Conservation (phyloP, 2,329 filamentous ascomycete genomes). For the Conoideocrella luteorostrata region DNA sequence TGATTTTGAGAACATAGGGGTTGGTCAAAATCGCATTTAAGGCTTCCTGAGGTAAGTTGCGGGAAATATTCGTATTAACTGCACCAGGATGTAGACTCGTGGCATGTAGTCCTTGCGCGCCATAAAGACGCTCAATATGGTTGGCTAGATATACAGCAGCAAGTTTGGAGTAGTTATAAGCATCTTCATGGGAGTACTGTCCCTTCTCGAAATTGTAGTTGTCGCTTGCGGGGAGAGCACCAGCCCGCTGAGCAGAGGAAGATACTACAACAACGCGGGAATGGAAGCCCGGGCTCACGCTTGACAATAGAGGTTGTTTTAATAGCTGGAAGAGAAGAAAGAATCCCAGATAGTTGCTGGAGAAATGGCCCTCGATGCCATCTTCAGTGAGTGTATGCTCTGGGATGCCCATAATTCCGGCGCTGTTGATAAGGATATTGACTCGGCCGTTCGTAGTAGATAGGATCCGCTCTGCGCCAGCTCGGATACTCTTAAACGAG, state of each 20-base stretch:
- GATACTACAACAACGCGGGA: slow-evolving; percentile 28
- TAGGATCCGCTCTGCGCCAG: too few species aligned
- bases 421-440: slow-evolving; percentile 6
- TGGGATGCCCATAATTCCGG: neutral
- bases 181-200: slow-evolving; percentile 22
- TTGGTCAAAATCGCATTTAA: neutral
- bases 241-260: slow-evolving; percentile 4
- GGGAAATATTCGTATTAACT: neutral
- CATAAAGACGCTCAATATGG: slow-evolving; percentile 42
- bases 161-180: slow-evolving; percentile 42
- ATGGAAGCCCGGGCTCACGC: slow-evolving; percentile 41
- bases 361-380: slow-evolving; percentile 35
- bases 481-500: neutral
- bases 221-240: too few species aligned
- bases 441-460: too few species aligned
- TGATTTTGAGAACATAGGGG: neutral
- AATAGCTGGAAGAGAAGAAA: slow-evolving; percentile 42
- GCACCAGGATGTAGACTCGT: slow-evolving; percentile 29
- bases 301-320: slow-evolving; percentile 7
- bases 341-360: slow-evolving; percentile 45
- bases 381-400: neutral
- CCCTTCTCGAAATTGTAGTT: too few species aligned
- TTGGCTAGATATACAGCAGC: slow-evolving; percentile 45
- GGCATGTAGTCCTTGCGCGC: slow-evolving; percentile 33
- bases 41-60: slow-evolving; percentile 1